A percentile compares a stretch with the other conserved stretches of the same genome.
Conservation (phyloP, 805 yeast species). For the Metschnikowia lochheadii region DNA sequence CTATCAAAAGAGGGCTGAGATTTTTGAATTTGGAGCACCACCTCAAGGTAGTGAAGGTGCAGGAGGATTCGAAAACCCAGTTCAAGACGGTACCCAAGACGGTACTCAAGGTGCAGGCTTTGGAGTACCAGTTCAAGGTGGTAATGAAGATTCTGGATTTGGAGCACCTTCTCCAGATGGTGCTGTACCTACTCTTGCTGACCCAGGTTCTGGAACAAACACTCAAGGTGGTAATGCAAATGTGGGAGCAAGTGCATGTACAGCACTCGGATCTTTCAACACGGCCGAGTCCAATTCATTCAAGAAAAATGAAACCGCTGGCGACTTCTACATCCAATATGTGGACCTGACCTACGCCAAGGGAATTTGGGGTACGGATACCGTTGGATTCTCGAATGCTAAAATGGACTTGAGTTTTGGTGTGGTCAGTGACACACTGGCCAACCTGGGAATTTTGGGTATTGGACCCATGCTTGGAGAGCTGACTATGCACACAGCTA, state of each 20-base stretch:
- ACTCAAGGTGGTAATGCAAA: no score
- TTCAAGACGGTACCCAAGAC: no score
- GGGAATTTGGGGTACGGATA: slow-evolving; percentile 61
- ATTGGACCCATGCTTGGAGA: slow-evolving; percentile 60
- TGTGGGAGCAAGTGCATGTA: slow-evolving; percentile 33
- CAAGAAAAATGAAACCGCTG: slow-evolving; percentile 36
- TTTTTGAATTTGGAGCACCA: no score
- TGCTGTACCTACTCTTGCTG: no score
- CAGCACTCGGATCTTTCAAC: slow-evolving; percentile 46
- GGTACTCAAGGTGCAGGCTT: no score
- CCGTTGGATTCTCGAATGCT: no score
- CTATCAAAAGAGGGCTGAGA: no score
- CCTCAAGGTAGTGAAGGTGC: no score
- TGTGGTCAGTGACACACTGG: slow-evolving; percentile 60
- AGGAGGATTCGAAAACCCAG: no score
- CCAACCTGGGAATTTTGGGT: slow-evolving; percentile 68
- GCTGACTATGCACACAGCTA: slow-evolving; percentile 49
- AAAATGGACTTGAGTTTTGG: slow-evolving; percentile 63
- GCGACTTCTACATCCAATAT: slow-evolving; percentile 40
- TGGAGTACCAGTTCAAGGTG: no score
- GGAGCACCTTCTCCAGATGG: no score
- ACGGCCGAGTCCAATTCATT: slow-evolving; percentile 36
- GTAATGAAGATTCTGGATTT: no score
- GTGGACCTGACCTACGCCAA: slow-evolving; percentile 46
- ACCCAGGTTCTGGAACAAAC: not conserved